Base-by-base conservation (phyloP, 2,329 filamentous ascomycete species). In the Neobulgaria alba region DNA sequence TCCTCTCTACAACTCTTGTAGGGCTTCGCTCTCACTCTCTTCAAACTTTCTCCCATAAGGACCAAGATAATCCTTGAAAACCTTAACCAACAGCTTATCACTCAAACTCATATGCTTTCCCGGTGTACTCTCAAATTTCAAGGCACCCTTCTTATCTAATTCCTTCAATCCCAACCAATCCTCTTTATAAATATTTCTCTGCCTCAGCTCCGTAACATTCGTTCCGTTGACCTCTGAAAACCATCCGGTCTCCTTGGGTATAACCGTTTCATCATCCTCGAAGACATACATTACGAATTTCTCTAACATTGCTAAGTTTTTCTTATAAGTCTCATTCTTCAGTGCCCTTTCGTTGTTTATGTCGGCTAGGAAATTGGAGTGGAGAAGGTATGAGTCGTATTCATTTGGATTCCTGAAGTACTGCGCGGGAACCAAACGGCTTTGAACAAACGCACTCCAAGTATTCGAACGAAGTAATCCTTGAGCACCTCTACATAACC, bases 221-320 rank as follows among this genome's bases (percentile, higher is more conserved):
- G 78, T 84, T 23, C 68, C 69, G 61, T 92, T 87, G 35, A 92
- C 82, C 60, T 96, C 88, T 29, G 79, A 77, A 60, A 96, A 98
- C 85, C 88, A 95, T 4, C 82, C 73, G 30, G 80, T 85, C 71
- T 95, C 84, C 69, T 90, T 94, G 30, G 92, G 92, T 36, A 95
- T 76, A 21, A 90, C 86, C 18, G 85, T 64, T 26, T 70, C 77
- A 64, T 98, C 92, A 10, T 94, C 78, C 48, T 80, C 80, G 58
- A 96, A 98, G 63, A 94, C 67, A 60, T 85, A 88, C 83, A 96
- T 85, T 48, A 85, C 86, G 49, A 96, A 83, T 53, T 82, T 82
- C 55, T 84, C 75, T 58, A 98, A 60, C 23, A 57, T 63, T 5
- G 71, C 72, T 35, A 98, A 52, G 57, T 90, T 84, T 53, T 73